phyloP scores from a whole-genome alignment of 768 basidiomycete species.

The Hypsizygus marmoreus region DNA sequence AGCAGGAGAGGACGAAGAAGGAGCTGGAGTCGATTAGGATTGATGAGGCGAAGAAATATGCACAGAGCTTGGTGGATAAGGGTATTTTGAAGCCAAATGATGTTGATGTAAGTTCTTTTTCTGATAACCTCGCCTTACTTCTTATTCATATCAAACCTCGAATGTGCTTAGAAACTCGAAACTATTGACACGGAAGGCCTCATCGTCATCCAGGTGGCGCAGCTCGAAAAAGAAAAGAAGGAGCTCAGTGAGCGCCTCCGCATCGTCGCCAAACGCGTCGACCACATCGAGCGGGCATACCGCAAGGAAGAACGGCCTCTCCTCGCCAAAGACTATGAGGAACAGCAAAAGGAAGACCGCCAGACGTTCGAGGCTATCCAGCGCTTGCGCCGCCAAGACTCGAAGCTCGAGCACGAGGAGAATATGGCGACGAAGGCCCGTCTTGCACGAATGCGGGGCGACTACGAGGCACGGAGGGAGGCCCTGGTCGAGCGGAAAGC shows the following conservation, averaged over 20 bases:
- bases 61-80: slow-evolving; percentile 78
- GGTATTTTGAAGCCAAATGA: slow-evolving; percentile 66
- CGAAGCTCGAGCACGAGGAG: slow-evolving; percentile 59
- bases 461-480: slow-evolving; percentile 59
- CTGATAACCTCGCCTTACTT: slow-evolving; percentile 6
- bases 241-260: slow-evolving; percentile 81
- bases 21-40: slow-evolving; percentile 79
- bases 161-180: slow-evolving; percentile 64
- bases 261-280: slow-evolving; percentile 84
- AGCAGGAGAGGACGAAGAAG: slow-evolving; percentile 63
- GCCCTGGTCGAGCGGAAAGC: slow-evolving; percentile 57
- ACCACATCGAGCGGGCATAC: slow-evolving; percentile 93
- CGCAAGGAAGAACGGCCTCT: slow-evolving; percentile 92
- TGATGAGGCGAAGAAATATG: slow-evolving; percentile 89
- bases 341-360: slow-evolving; percentile 79
- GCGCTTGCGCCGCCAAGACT: slow-evolving; percentile 54
- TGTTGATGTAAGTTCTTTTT: slow-evolving; percentile 55
- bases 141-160: slow-evolving; percentile 8
- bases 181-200: slow-evolving; percentile 84
- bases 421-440: slow-evolving; percentile 76
- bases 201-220: slow-evolving; percentile 88
- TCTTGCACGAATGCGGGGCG: slow-evolving; percentile 69
- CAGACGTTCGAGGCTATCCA: slow-evolving; percentile 66
- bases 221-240: slow-evolving; percentile 96
- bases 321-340: slow-evolving; percentile 81